Evolutionary conservation across 495 filamentous ascomycete species (phyloP).

Genomic region (Oidiodendron maius): DNA sequence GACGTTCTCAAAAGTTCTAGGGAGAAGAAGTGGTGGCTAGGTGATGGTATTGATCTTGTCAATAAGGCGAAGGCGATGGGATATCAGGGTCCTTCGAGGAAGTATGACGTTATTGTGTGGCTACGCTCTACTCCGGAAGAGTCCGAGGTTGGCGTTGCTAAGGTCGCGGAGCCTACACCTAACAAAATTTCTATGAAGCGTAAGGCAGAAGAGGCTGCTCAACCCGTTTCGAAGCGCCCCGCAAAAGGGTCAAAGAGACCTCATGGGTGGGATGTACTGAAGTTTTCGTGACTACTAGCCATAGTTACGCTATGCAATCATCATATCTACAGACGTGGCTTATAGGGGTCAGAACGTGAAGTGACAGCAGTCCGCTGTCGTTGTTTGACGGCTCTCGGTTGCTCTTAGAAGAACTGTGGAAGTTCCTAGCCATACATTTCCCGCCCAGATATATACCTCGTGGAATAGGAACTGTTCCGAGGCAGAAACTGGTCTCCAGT

Average conservation of each 20-base stretch:
- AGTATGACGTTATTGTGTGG: constrained; percentile 19
- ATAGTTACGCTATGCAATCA: neutral
- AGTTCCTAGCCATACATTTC: neutral
- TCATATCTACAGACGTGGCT: neutral
- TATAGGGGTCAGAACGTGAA: neutral
- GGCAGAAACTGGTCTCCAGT: too few species aligned
- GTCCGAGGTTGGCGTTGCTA: constrained; percentile 4
- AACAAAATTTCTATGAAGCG: constrained; percentile 10
- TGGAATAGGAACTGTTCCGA: too few species aligned
- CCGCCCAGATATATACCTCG: neutral
- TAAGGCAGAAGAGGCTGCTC: neutral
- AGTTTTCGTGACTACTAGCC: neutral
- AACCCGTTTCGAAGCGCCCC: constrained; percentile 8
- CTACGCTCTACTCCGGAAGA: constrained; percentile 8
- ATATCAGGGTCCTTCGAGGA: constrained; percentile 14
- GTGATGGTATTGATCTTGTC: constrained; percentile 17
- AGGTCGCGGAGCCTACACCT: constrained; percentile 13
- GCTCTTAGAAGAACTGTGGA: neutral
- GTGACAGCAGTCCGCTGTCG: too few species aligned
- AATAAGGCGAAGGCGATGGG: constrained; percentile 18
- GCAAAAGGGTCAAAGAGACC: constrained; percentile 15
- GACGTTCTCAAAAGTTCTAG: constrained; percentile 12
- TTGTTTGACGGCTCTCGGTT: neutral
- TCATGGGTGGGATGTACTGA: constrained; percentile 1
- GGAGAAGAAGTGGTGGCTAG: constrained; percentile 19